Base-by-base conservation (phyloP, 495 filamentous ascomycete genomes). In the Talaromyces proteolyticus region DNA sequence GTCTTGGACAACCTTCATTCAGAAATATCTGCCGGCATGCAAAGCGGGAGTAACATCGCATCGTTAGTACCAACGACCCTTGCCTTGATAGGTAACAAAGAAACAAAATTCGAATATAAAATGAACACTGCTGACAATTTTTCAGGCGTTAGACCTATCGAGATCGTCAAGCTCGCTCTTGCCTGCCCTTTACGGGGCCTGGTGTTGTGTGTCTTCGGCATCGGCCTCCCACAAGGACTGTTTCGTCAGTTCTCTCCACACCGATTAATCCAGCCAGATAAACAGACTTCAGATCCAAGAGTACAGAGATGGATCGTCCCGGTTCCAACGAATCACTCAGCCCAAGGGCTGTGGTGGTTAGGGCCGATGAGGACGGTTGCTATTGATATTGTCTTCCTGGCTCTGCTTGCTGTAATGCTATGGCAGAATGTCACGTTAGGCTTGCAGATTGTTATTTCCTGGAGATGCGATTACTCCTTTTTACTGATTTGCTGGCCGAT, bases 191-290 rank as follows among this genome's bases (percentile, higher is more conserved):
- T 42, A 11, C 40, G 22, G 12, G 40, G 19, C 40, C 11, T 42
- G 12, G 40, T 42, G 40, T 19, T 42, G 16, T 42, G 40, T 12
- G 40, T 42, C 11, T 42, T 42, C 19, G 40, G 40, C n/a, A 42
- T 42, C 40, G 40, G 40, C 16, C 19, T 42, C 2, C 40, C 40
- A 12, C 2, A 42, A 12, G 22, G 22, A 12, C 40, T 42, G 12
- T 42, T 42, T 42, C 40, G 40, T 3, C 40, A 42, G 17, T 42
- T 42, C 40, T 42, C 40, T 18, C 8, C 40, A n/a, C n/a, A n/a
- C n/a, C n/a, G n/a, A n/a, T n/a, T n/a, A n/a, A n/a, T n/a, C n/a
- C n/a, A n/a, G n/a, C n/a, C n/a, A n/a, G n/a, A n/a, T n/a, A n/a
- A n/a, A n/a, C n/a, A n/a, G n/a, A n/a, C n/a, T n/a, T n/a, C n/a